Conservation (phyloP, 768 basidiomycete genomes). For the Lactarius pseudohatsudake region DNA sequence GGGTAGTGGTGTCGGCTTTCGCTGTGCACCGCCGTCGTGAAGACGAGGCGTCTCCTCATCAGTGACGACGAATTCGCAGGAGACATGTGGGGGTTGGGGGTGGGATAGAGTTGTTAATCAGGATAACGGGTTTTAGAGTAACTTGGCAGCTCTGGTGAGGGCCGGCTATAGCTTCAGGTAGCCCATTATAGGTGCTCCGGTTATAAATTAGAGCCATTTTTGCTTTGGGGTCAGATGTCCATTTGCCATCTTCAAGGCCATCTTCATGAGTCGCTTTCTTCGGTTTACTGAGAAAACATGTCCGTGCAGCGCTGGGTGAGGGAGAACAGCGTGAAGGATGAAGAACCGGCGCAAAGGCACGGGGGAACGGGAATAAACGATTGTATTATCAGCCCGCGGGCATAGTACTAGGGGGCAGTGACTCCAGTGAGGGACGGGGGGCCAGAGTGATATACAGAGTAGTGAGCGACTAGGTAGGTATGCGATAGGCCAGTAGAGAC, state of each 20-base stretch:
- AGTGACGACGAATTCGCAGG: too few relatives aligned
- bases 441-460: too few relatives aligned
- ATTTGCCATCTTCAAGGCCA: too few relatives aligned
- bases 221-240: neutral
- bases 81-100: neutral
- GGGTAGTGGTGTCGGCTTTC: conserved; percentile 13
- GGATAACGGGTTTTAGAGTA: neutral
- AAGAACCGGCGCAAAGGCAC: too few relatives aligned
- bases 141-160: neutral
- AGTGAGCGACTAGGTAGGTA: too few relatives aligned
- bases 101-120: neutral
- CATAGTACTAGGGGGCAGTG: too few relatives aligned
- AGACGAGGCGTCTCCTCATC: too few relatives aligned
- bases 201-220: neutral
- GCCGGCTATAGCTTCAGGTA: neutral
- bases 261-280: neutral
- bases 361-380: too few relatives aligned
- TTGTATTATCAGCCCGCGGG: too few relatives aligned
- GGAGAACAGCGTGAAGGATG: neutral
- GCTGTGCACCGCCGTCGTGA: neutral
- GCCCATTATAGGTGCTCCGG: neutral
- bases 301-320: neutral
- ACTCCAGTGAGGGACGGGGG: too few relatives aligned
- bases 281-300: neutral
- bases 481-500: fast-evolving